phyloP scores from a whole-genome alignment of 1,284 basidiomycete genomes.

The Cryptococcus deneoformans region DNA sequence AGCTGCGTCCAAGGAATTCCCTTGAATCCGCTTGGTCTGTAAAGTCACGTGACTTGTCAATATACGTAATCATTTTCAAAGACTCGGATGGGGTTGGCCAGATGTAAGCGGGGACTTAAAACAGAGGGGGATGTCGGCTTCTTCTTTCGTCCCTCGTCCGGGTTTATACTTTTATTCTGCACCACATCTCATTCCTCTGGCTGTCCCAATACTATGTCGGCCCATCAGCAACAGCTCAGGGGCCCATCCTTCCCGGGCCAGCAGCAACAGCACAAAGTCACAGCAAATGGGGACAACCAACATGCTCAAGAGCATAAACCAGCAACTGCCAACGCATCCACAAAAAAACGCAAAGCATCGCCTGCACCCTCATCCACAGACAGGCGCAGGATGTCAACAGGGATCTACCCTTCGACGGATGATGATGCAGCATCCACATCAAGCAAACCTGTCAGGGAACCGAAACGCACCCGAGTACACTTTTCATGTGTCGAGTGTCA shows the following conservation, averaged over 20 bases:
- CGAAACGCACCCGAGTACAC: conserved; percentile 48
- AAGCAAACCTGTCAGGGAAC: conserved; percentile 7
- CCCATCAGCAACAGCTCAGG: no score
- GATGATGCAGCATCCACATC: conserved; percentile 29
- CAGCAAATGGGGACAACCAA: no score
- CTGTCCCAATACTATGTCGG: background rate
- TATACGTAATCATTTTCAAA: background rate
- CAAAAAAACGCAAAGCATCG: conserved; percentile 2
- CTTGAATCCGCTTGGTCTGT: no score
- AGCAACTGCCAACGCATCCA: background rate
- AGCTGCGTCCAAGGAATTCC: no score
- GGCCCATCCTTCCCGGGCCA: background rate
- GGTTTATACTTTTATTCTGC: background rate
- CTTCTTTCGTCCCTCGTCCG: background rate
- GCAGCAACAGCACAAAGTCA: background rate
- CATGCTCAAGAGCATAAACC: no score
- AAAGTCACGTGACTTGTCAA: no score
- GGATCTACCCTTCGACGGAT: conserved; percentile 27
- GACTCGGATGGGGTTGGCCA: background rate
- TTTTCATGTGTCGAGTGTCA: conserved; percentile 51
- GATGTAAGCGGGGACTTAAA: background rate
- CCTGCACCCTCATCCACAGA: background rate
- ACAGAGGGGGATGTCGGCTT: background rate
- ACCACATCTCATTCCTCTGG: background rate
- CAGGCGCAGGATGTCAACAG: conserved; percentile 11